Conservation (phyloP, 371 early-diverging fungal species). For the Conidiobolus coronatus region DNA sequence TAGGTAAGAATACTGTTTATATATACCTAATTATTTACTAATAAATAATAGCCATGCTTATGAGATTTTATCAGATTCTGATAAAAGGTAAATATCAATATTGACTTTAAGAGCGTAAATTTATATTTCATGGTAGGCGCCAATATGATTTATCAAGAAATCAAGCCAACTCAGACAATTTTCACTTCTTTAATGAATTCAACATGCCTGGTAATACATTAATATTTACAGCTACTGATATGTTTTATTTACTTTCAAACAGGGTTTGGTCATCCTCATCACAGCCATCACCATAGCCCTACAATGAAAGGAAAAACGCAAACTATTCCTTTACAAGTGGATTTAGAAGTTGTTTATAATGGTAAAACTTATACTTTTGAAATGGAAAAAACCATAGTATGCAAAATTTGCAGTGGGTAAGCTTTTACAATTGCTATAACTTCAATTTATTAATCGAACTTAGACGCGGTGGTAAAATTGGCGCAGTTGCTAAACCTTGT, state of each 20-base stretch:
- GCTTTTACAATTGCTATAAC: constrained; percentile 6
- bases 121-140: constrained; percentile 47
- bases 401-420: constrained; percentile 25
- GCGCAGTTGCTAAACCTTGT: constrained; percentile 50
- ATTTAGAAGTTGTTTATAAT: constrained; percentile 85
- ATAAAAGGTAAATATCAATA: constrained; percentile 27
- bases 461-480: constrained; percentile 28
- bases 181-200: constrained; percentile 59
- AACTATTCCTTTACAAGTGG: constrained; percentile 50
- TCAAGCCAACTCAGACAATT: constrained; percentile 47
- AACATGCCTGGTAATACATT: constrained; percentile 30
- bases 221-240: constrained; percentile 61
- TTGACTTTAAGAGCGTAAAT: background rate
- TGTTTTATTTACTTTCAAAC: constrained; percentile 59
- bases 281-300: constrained; percentile 15
- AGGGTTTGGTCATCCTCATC: constrained; percentile 21
- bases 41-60: constrained; percentile 23
- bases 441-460: background rate
- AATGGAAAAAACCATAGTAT: constrained; percentile 63
- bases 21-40: background rate
- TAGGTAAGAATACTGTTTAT: background rate
- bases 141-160: constrained; percentile 91
- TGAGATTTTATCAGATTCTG: constrained; percentile 33
- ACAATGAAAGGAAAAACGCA: constrained; percentile 36
- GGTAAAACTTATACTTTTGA: constrained; percentile 80